Percentiles rank a stretch among this genome's conserved stretches.
phyloP scores from a whole-genome alignment of 2,329 filamentous ascomycete species.

The Alternaria rosae region DNA sequence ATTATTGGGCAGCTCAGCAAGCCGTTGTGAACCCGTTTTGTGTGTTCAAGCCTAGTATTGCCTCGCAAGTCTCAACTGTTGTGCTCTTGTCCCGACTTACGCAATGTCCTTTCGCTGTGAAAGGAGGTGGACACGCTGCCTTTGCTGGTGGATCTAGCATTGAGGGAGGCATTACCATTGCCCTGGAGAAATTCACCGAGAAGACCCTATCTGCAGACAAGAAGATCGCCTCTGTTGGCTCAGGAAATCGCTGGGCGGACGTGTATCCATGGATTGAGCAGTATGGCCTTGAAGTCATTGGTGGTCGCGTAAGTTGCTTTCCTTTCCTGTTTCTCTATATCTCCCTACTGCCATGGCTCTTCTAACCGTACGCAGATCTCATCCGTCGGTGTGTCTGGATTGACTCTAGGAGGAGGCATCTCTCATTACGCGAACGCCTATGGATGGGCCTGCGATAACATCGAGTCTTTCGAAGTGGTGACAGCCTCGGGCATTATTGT shows the following conservation, averaged over 20 bases:
- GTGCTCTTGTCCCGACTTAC: constrained; percentile 33
- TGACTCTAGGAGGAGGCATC: constrained; percentile 35
- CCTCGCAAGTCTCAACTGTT: constrained; percentile 25
- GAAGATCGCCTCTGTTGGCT: constrained; percentile 35
- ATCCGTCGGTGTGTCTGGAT: constrained; percentile 23
- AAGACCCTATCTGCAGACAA: constrained; percentile 29
- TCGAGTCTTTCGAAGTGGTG: constrained; percentile 43
- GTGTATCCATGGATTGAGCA: constrained; percentile 44
- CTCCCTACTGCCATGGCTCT: neutral
- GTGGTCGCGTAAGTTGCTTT: constrained; percentile 34
- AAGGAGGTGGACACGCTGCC: constrained; percentile 42
- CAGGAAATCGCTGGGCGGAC: constrained; percentile 45
- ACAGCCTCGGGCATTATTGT: constrained; percentile 27
- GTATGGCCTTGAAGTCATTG: constrained; percentile 36
- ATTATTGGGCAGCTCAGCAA: constrained; percentile 40
- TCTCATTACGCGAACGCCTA: constrained; percentile 32
- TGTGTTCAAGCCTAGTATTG: constrained; percentile 35
- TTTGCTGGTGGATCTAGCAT: constrained; percentile 42
- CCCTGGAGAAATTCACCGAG: constrained; percentile 34
- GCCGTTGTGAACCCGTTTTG: constrained; percentile 32
- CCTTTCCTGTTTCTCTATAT: neutral
- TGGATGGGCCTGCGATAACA: constrained; percentile 42
- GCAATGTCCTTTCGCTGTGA: constrained; percentile 52
- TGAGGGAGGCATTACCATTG: constrained; percentile 41
- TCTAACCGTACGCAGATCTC: constrained; percentile 16